phyloP scores from a whole-genome alignment of 2,329 filamentous ascomycete species.

The Chalaropsis ovoidea region DNA sequence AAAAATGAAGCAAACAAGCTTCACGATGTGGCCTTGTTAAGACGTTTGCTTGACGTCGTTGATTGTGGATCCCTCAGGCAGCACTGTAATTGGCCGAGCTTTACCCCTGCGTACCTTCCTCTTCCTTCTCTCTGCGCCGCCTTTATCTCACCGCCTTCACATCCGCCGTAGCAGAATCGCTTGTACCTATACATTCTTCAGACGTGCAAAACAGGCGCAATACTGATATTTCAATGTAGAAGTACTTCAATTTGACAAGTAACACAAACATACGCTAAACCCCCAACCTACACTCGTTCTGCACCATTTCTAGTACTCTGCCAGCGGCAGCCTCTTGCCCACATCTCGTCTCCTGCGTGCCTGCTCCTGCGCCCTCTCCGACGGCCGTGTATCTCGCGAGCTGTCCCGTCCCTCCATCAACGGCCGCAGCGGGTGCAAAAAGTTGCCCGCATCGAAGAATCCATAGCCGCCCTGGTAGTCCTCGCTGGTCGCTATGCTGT shows the following conservation, averaged over 20 bases:
- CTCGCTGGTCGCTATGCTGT: constrained; percentile 64
- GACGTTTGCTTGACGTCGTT: constrained; percentile 18
- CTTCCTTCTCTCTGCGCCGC: background rate
- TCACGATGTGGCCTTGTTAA: background rate
- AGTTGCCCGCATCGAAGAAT: constrained; percentile 95
- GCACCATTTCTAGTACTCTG: constrained; percentile 49
- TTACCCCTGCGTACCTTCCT: constrained; percentile 8
- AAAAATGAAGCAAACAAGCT: background rate
- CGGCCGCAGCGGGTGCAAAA: constrained; percentile 60
- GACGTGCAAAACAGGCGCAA: too few species aligned
- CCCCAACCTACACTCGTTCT: background rate
- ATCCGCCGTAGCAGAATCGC: too few species aligned
- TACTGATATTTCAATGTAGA: too few species aligned
- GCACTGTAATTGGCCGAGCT: constrained; percentile 16
- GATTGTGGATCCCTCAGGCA: constrained; percentile 18
- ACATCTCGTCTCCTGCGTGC: constrained; percentile 54
- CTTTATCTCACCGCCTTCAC: background rate
- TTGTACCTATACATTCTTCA: too few species aligned
- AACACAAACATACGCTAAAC: background rate
- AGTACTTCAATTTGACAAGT: background rate
- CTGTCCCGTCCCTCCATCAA: constrained; percentile 48
- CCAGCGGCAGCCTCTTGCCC: constrained; percentile 61
- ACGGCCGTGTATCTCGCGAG: constrained; percentile 45
- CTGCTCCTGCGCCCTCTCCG: constrained; percentile 50
- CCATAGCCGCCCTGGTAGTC: constrained; percentile 88